Evolutionary conservation across 1,284 basidiomycete species (phyloP).

Genomic region (Tremellales sp.): DNA sequence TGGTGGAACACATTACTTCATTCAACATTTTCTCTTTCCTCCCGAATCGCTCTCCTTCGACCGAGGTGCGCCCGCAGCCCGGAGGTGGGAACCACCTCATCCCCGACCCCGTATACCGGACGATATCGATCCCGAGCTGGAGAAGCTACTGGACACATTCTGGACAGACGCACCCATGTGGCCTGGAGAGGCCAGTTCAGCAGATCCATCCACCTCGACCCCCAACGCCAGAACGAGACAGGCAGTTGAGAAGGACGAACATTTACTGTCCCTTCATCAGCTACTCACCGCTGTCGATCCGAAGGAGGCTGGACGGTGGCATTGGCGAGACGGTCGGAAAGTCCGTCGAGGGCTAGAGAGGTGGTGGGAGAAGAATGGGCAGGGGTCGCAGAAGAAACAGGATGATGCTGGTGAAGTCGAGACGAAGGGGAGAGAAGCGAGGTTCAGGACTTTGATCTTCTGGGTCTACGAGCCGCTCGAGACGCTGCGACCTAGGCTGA

Average conservation of each 20-base stretch:
- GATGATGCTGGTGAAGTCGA: too few species aligned
- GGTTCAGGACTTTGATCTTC: constrained; percentile 79
- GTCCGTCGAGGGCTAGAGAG: constrained; percentile 76
- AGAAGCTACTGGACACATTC: constrained; percentile 36
- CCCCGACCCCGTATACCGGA: constrained; percentile 41
- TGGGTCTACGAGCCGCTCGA: constrained; percentile 82
- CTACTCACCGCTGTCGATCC: constrained; percentile 72
- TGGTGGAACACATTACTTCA: constrained; percentile 95
- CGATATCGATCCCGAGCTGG: constrained; percentile 21
- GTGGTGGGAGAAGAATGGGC: constrained; percentile 66
- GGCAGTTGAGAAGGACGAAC: constrained; percentile 53
- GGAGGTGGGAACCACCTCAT: constrained; percentile 28
- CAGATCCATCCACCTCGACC: constrained; percentile 1
- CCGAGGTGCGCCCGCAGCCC: constrained; percentile 7
- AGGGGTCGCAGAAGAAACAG: constrained; percentile 24
- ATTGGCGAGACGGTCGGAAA: constrained; percentile 91
- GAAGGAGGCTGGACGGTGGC: constrained; percentile 77
- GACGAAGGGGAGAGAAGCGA: constrained; percentile 41
- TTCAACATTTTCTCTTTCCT: constrained; percentile 74
- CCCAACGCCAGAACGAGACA: constrained; percentile 20
- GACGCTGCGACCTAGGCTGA: constrained; percentile 64
- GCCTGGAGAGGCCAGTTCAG: constrained; percentile 24
- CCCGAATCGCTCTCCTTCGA: constrained; percentile 60
- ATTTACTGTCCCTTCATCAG: constrained; percentile 60
- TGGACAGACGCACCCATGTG: constrained; percentile 32